Percentiles rank a stretch among this genome's conserved stretches.
phyloP scores from a whole-genome alignment of 1,284 basidiomycete species.

The Melampsora occidentalis region DNA sequence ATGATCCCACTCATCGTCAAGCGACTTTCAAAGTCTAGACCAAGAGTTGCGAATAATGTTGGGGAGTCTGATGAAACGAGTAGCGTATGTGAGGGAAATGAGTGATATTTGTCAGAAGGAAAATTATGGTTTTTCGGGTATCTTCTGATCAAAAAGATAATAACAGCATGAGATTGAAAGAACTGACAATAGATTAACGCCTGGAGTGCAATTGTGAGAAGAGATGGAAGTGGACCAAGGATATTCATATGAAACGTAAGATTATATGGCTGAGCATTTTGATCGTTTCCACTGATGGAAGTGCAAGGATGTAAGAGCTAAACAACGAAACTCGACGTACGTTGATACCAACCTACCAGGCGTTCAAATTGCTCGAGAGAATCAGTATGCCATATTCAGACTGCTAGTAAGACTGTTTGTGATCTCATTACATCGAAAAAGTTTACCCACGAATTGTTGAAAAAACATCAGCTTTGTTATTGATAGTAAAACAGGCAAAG shows the following conservation, averaged over 20 bases:
- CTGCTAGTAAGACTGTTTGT: slow-evolving; percentile 31
- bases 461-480: slow-evolving; percentile 46
- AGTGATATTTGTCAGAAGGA: neutral
- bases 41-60: slow-evolving; percentile 46
- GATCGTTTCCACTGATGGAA: neutral
- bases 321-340: neutral
- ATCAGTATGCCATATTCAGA: neutral
- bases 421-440: slow-evolving; percentile 44
- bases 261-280: neutral
- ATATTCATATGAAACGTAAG: neutral
- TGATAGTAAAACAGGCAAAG: neutral
- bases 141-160: too few relatives aligned
- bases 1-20: slow-evolving; percentile 45
- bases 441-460: slow-evolving; percentile 46
- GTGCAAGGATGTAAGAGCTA: neutral
- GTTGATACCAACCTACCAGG: slow-evolving; percentile 8
- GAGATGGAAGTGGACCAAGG: neutral
- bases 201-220: neutral
- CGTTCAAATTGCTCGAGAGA: neutral
- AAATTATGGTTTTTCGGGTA: neutral
- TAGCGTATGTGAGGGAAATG: neutral
- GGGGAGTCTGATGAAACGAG: slow-evolving; percentile 47
- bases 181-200: slow-evolving; percentile 38
- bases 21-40: slow-evolving; percentile 43
- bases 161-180: neutral